A percentile compares a stretch with the other conserved stretches of the same genome.
phyloP scores from a whole-genome alignment of 1,284 basidiomycete genomes.

The Trametes sp. region DNA sequence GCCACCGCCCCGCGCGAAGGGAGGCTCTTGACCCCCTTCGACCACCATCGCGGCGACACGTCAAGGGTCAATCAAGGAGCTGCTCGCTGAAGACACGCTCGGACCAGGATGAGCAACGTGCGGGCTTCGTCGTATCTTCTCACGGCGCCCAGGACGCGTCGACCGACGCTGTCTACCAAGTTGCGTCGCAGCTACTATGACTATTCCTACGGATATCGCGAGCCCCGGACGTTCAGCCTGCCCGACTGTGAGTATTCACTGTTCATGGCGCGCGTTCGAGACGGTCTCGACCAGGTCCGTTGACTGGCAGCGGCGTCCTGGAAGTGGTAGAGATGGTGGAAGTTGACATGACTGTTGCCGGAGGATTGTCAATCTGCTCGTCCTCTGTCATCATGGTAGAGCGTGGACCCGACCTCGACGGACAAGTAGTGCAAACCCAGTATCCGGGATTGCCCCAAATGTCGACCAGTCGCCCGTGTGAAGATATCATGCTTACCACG shows the following conservation, averaged over 20 bases:
- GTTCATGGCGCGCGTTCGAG: background rate
- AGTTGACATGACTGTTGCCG: too few relatives aligned
- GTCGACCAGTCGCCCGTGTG: too few relatives aligned
- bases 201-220: slow-evolving; percentile 83
- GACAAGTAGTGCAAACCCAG: too few relatives aligned
- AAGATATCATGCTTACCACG: background rate
- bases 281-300: background rate
- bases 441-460: too few relatives aligned
- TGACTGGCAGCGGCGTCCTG: too few relatives aligned
- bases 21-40: slow-evolving; percentile 1
- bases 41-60: background rate
- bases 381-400: too few relatives aligned
- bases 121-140: slow-evolving; percentile 25
- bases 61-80: too few relatives aligned
- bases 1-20: background rate
- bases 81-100: background rate
- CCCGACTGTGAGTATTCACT: slow-evolving; percentile 74
- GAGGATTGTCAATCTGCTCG: too few relatives aligned
- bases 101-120: slow-evolving; percentile 17
- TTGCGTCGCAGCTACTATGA: slow-evolving; percentile 67
- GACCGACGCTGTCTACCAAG: slow-evolving; percentile 26
- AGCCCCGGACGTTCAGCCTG: slow-evolving; percentile 66
- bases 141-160: slow-evolving; percentile 24
- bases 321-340: too few relatives aligned
- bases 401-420: too few relatives aligned